These are phyloP conservation scores for Cyphellophora attinorum DNA, from an alignment of 2,329 filamentous ascomycete species.

Conservation along the genomic window DNA sequence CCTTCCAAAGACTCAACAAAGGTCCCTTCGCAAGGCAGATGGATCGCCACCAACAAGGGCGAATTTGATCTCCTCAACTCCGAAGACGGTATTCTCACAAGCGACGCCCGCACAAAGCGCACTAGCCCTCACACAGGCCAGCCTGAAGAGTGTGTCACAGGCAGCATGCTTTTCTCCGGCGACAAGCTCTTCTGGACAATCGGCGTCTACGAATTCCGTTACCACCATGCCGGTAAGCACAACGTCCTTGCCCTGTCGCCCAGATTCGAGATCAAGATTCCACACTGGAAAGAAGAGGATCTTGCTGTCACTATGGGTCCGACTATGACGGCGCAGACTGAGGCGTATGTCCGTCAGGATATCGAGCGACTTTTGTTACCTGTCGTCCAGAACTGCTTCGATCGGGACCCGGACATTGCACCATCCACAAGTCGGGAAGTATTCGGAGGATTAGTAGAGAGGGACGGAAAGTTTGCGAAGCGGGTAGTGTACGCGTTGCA, in stretches of 20 bases:
- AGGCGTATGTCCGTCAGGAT: conserved; percentile 54
- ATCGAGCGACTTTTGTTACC: conserved; percentile 73
- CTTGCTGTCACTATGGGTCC: conserved; percentile 36
- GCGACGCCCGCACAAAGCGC: conserved; percentile 52
- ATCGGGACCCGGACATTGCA: conserved; percentile 82
- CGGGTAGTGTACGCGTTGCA: conserved; percentile 88
- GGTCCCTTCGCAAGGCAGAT: conserved; percentile 77
- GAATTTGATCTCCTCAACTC: conserved; percentile 66
- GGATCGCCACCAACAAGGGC: conserved; percentile 71
- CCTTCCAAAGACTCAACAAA: conserved; percentile 73
- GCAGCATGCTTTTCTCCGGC: conserved; percentile 78
- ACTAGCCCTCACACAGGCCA: conserved; percentile 27
- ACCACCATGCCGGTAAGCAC: conserved; percentile 88
- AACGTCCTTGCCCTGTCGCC: conserved; percentile 89
- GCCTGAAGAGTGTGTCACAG: conserved; percentile 51
- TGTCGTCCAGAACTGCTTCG: conserved; percentile 83
- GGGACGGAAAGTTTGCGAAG: conserved; percentile 80
- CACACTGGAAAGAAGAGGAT: conserved; percentile 61
- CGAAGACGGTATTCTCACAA: conserved; percentile 65
- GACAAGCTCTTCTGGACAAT: conserved; percentile 97
- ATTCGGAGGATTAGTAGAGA: conserved; percentile 76
- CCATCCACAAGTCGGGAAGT: conserved; percentile 68
- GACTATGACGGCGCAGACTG: conserved; percentile 32
- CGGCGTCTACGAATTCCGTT: conserved; percentile 92
- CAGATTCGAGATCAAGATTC: conserved; percentile 83